Evolutionary conservation across 768 basidiomycete genomes (phyloP).

Genomic region (Lentinula sp.): DNA sequence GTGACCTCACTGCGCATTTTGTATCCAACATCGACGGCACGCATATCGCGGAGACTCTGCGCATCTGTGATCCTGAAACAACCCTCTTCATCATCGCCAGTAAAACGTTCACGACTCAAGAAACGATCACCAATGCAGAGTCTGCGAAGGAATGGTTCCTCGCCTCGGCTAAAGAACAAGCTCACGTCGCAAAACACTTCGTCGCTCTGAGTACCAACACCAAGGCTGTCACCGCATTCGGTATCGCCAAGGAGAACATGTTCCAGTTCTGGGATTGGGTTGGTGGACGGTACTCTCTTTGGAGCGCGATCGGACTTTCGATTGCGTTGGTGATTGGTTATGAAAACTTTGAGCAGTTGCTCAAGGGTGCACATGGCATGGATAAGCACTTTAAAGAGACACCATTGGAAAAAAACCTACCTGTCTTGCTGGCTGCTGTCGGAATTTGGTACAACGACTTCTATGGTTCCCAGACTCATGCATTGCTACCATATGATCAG

Average conservation of each 20-base stretch:
- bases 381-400: slow-evolving; percentile 94
- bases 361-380: slow-evolving; percentile 94
- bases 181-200: slow-evolving; percentile 97
- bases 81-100: slow-evolving; percentile 98
- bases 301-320: slow-evolving; percentile 96
- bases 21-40: slow-evolving; percentile 99
- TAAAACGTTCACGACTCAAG: slow-evolving; percentile 99
- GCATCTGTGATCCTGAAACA: slow-evolving; percentile 78
- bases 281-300: slow-evolving; percentile 95
- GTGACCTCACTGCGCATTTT: slow-evolving; percentile 82
- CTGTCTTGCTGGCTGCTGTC: slow-evolving; percentile 81
- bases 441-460: slow-evolving; percentile 99
- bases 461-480: slow-evolving; percentile 93
- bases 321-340: slow-evolving; percentile 92
- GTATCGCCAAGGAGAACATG: slow-evolving; percentile 90
- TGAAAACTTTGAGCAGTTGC: slow-evolving; percentile 86
- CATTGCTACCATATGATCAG: slow-evolving; percentile 95
- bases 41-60: slow-evolving; percentile 86
- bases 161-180: slow-evolving; percentile 70
- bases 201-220: slow-evolving; percentile 98
- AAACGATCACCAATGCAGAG: slow-evolving; percentile 98
- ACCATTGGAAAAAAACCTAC: slow-evolving; percentile 84
- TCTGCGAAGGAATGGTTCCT: slow-evolving; percentile 96
- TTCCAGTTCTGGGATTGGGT: slow-evolving; percentile 99
- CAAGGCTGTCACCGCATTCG: slow-evolving; percentile 87